A percentile compares a stretch with the other conserved stretches of the same genome.
These are phyloP conservation scores for Colletotrichum acutatum DNA, from an alignment of 2,329 filamentous ascomycete genomes.

Conservation along the genomic window DNA sequence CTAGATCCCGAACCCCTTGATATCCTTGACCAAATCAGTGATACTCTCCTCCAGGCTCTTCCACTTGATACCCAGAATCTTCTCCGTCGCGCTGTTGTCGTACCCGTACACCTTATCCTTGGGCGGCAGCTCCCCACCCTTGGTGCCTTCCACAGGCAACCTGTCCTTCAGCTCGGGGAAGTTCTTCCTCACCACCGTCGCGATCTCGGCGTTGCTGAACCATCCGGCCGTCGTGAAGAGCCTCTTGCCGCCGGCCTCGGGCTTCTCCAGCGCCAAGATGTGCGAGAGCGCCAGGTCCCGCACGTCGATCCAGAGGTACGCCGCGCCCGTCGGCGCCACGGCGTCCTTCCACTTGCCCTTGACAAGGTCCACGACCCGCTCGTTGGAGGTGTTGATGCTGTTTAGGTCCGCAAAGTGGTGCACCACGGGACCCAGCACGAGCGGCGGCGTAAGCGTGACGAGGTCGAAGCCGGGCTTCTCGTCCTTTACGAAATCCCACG, in stretches of 20 bases:
- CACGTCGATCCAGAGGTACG: constrained; percentile 65
- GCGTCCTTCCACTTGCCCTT: constrained; percentile 58
- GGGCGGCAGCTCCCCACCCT: constrained; percentile 55
- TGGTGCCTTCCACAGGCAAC: constrained; percentile 56
- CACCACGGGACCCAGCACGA: constrained; percentile 50
- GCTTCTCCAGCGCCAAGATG: constrained; percentile 60
- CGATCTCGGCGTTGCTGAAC: constrained; percentile 59
- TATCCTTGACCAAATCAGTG: constrained; percentile 64
- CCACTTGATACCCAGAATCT: constrained; percentile 72
- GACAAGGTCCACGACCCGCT: constrained; percentile 62
- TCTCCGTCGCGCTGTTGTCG: constrained; percentile 68
- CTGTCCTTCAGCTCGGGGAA: constrained; percentile 62
- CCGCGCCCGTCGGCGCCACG: constrained; percentile 54
- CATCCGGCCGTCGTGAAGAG: constrained; percentile 61
- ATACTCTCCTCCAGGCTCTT: constrained; percentile 70
- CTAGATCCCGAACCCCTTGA: constrained; percentile 42
- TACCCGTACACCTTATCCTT: constrained; percentile 59
- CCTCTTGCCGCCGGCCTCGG: constrained; percentile 60
- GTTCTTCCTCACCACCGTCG: constrained; percentile 53
- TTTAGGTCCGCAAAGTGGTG: constrained; percentile 38
- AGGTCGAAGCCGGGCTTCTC: constrained; percentile 60
- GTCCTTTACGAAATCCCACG: constrained; percentile 61
- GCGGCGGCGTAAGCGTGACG: constrained; percentile 64
- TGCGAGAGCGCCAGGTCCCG: constrained; percentile 66
- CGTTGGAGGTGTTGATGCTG: constrained; percentile 64